Evolutionary conservation across 345 rosid species (phyloP), one percentile per base, ranked within the genome.

Genomic region (Salix dunnii): DNA sequence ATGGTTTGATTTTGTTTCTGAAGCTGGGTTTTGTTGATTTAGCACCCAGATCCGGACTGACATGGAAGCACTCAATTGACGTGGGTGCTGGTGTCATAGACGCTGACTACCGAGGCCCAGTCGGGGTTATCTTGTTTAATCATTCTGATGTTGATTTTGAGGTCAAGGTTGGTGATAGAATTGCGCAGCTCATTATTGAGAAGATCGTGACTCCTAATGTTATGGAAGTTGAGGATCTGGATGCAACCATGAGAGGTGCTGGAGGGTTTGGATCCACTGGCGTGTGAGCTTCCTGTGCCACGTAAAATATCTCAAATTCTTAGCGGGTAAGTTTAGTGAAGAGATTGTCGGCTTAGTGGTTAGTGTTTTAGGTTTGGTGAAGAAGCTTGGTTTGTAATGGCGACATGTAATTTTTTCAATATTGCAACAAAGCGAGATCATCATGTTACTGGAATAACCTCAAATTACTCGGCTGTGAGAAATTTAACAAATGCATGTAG

Each of bases 191-290:
- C 82, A 84, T 95, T 0, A 76, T 95, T 6, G 91, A 95, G 91
- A 88, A 79, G 87, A 95, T 95, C 30, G 38, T 88, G 53, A 89
- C 90, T 27, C 96, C 96, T 3, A 77, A 89, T 27, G 94, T 88
- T 40, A 6, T 87, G 35, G 96, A 89, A 81, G 96, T 90, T 51
- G 91, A 88, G 28, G 92, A 91, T 79, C 73, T 91, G 87, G 93
- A 90, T 23, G 73, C 80, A 3, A 95, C 97, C 42, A 61, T 74
- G 70, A 89, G 98, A 76, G 97, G 96, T 17, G 90, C 82, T 40
- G 97, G 92, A 1, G 96, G 97, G 38, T 95, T 95, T 33, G 99
- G 98, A 0, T 91, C 99, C 4, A 93, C 96, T 2, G 99, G 97
- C 1, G 85, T 90, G 33, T 88, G 76, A 87, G 60, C 7, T 21